phyloP scores from a whole-genome alignment of 2,329 filamentous ascomycete species.

The Massarina eburnea region DNA sequence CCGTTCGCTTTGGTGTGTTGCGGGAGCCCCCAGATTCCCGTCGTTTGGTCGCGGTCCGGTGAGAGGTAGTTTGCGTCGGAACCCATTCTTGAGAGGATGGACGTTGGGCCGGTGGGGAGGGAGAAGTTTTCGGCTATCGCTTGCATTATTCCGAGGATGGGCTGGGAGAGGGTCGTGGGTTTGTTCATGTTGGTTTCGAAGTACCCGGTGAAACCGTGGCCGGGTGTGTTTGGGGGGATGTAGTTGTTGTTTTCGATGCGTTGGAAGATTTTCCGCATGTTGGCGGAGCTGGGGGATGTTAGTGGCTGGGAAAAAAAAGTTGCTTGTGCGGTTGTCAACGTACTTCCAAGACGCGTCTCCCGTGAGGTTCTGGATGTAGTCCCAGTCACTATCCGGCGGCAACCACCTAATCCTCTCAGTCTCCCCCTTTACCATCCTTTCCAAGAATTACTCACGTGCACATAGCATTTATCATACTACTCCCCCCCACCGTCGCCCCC shows the following conservation, averaged over 20 bases:
- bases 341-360: constrained; percentile 59
- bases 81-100: constrained; percentile 45
- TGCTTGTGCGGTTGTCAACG: not conserved
- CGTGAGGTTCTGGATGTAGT: constrained; percentile 59
- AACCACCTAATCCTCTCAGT: constrained; percentile 41
- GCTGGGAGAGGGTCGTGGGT: constrained; percentile 50
- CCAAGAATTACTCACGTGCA: constrained; percentile 10
- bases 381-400: constrained; percentile 61
- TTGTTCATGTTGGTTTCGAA: constrained; percentile 54
- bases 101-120: constrained; percentile 53
- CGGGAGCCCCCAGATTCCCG: constrained; percentile 60
- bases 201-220: constrained; percentile 62
- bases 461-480: constrained; percentile 59
- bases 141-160: constrained; percentile 34
- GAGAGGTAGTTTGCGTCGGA: constrained; percentile 55
- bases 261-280: constrained; percentile 59
- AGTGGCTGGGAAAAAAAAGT: not conserved
- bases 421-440: constrained; percentile 45
- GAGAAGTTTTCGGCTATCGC: constrained; percentile 27
- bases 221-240: constrained; percentile 43
- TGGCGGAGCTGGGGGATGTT: constrained; percentile 16
- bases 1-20: constrained; percentile 52
- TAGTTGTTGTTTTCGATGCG: constrained; percentile 58
- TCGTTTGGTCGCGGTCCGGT: constrained; percentile 49
- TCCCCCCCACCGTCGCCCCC: constrained; percentile 57